Conservation (phyloP, 2,329 filamentous ascomycete species). For the Knoxdaviesia proteae region DNA sequence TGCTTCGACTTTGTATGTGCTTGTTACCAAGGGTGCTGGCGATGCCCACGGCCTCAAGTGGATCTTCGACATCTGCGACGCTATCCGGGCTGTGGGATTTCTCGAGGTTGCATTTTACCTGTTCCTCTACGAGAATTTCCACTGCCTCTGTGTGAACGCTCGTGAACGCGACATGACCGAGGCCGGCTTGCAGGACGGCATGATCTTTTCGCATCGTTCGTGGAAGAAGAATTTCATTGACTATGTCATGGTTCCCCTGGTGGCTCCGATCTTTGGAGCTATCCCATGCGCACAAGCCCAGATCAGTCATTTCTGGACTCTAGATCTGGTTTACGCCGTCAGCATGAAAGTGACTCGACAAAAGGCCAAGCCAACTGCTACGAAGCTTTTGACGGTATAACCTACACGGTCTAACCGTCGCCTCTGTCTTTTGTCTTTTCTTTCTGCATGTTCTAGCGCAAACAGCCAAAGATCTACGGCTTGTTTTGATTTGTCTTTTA, state of each 20-base stretch:
- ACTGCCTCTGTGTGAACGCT: slow-evolving; percentile 35
- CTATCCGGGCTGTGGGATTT: slow-evolving; percentile 39
- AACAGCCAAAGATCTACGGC: no score
- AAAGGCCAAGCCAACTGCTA: neutral
- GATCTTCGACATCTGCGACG: slow-evolving; percentile 38
- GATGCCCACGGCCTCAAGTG: slow-evolving; percentile 33
- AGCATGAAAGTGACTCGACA: slow-evolving; percentile 44
- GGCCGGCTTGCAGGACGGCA: slow-evolving; percentile 40
- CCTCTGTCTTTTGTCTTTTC: neutral
- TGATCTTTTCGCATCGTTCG: slow-evolving; percentile 41
- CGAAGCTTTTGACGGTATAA: neutral
- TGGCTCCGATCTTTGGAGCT: slow-evolving; percentile 46
- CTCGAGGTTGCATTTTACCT: slow-evolving; percentile 42
- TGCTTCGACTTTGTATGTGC: slow-evolving; percentile 37
- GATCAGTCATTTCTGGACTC: slow-evolving; percentile 48
- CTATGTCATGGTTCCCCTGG: slow-evolving; percentile 43
- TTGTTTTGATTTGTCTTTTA: neutral
- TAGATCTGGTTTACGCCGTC: slow-evolving; percentile 48
- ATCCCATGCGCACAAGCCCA: slow-evolving; percentile 48
- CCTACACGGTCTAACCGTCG: neutral
- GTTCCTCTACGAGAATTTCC: slow-evolving; percentile 46
- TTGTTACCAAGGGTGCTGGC: slow-evolving; percentile 26
- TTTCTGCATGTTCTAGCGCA: no score
- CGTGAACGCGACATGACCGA: slow-evolving; percentile 46
- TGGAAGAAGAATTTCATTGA: slow-evolving; percentile 37